Conservation (phyloP, 352 stramenopile genomes). For the Phytophthora megakarya region DNA sequence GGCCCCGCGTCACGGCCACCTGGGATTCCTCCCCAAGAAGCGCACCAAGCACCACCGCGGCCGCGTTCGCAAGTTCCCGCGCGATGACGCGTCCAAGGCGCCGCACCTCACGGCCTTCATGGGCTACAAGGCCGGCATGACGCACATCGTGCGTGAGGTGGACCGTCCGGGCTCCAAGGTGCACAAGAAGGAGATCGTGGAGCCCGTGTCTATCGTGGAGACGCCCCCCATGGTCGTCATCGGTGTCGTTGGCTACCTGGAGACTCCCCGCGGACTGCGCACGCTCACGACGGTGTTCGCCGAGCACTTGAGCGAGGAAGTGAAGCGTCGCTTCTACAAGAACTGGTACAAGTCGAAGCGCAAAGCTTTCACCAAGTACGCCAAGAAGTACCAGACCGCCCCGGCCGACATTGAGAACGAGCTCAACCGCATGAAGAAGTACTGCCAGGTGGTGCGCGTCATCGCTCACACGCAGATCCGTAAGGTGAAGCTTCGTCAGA, state of each 20-base stretch:
- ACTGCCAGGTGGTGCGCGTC: conserved; percentile 99
- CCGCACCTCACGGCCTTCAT: conserved; percentile 99
- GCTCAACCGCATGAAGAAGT: conserved; percentile 99
- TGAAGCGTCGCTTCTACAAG: conserved; percentile 99
- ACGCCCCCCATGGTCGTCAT: conserved; percentile 99
- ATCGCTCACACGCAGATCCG: conserved; percentile 99
- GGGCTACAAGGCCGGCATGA: conserved; percentile 99
- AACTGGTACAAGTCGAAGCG: conserved; percentile 99
- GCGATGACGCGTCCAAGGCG: conserved; percentile 96
- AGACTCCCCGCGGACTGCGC: conserved; percentile 98
- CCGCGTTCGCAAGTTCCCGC: conserved; percentile 99
- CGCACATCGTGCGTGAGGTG: conserved; percentile 98
- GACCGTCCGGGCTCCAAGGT: conserved; percentile 99
- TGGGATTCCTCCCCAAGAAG: conserved; percentile 99
- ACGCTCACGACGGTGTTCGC: conserved; percentile 99
- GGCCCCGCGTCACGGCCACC: conserved; percentile 95
- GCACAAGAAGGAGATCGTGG: conserved; percentile 99
- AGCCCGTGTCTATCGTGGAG: conserved; percentile 99
- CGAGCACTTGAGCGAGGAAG: conserved; percentile 98
- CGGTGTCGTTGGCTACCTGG: conserved; percentile 99
- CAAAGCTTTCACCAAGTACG: conserved; percentile 99
- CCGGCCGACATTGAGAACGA: conserved; percentile 95
- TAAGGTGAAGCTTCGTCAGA: conserved; percentile 99
- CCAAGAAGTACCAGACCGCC: conserved; percentile 98
- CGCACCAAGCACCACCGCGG: conserved; percentile 99